Evolutionary conservation across 2,329 filamentous ascomycete species (phyloP).

Genomic region (Verticillium nonalfalfae): DNA sequence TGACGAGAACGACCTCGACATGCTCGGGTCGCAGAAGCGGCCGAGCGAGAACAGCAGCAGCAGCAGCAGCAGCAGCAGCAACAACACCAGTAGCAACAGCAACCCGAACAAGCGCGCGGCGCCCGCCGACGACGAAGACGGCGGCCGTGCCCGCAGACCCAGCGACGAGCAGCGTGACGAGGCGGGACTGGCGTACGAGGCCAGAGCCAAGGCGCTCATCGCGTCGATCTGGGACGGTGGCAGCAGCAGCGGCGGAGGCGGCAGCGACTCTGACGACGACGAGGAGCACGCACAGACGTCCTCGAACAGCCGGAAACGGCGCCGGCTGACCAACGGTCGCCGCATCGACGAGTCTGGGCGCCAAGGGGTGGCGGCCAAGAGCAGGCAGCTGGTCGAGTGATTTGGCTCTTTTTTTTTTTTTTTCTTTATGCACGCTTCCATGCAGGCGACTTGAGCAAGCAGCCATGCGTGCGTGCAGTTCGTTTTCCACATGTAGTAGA

Average conservation of each 20-base stretch:
- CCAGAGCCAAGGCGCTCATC: not conserved
- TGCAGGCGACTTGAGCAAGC: not conserved
- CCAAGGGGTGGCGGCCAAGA: not conserved
- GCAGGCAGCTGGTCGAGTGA: not conserved
- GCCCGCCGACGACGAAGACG: not conserved
- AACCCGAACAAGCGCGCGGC: not conserved
- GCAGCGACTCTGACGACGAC: not conserved
- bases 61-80: too few relatives aligned
- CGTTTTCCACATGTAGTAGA: too few relatives aligned
- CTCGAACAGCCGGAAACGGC: not conserved
- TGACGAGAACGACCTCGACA: constrained; percentile 32
- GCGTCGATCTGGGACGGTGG: not conserved
- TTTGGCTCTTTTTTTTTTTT: not conserved
- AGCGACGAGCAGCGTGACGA: not conserved
- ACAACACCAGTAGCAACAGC: too few relatives aligned
- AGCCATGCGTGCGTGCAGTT: not conserved
- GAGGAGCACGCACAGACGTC: not conserved
- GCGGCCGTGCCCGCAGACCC: not conserved
- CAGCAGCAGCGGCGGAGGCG: too few relatives aligned
- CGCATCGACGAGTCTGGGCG: not conserved
- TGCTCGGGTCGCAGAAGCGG: constrained; percentile 33
- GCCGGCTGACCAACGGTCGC: not conserved
- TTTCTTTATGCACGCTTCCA: not conserved
- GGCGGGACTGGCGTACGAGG: not conserved
- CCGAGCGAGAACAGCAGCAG: not conserved